Conservation (phyloP, 2,329 filamentous ascomycete genomes). For the Sporothrix pallida region DNA sequence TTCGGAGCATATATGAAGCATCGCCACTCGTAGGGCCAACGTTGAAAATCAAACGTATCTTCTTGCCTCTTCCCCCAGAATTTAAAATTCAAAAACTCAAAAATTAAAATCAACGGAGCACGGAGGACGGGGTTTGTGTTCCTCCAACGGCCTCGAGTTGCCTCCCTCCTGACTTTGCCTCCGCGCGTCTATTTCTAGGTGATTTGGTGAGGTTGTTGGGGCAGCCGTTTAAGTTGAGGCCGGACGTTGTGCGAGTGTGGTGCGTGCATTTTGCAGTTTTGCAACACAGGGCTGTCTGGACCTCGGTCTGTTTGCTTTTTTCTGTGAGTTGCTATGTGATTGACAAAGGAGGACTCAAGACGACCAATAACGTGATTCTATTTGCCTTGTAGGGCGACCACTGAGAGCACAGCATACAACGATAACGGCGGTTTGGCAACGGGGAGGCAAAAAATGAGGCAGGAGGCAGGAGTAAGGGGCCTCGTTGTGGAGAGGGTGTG, state of each 20-base stretch:
- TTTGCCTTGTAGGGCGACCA: constrained; percentile 37
- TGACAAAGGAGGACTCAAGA: background rate
- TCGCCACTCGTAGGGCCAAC: background rate
- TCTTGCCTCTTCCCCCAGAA: background rate
- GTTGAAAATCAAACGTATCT: background rate
- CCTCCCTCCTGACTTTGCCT: constrained; percentile 16
- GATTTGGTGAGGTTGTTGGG: background rate
- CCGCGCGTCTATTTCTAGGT: too few species aligned
- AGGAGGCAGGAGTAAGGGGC: constrained; percentile 8
- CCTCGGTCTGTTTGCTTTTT: background rate
- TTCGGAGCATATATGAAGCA: too few species aligned
- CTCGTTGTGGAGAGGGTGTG: background rate
- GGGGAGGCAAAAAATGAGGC: constrained; percentile 13
- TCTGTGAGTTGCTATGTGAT: background rate
- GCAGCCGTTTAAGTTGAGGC: constrained; percentile 16
- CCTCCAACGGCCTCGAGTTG: constrained; percentile 16
- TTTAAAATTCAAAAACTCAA: background rate
- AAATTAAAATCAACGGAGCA: background rate
- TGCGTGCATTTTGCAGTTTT: background rate
- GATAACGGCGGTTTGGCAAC: constrained; percentile 12
- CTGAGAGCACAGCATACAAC: constrained; percentile 14
- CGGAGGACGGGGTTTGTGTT: background rate
- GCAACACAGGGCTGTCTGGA: background rate
- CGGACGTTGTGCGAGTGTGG: background rate
- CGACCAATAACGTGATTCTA: background rate